These are phyloP conservation scores for Angophora floribunda DNA, from an alignment of 345 rosid species.

Conservation along the genomic window DNA sequence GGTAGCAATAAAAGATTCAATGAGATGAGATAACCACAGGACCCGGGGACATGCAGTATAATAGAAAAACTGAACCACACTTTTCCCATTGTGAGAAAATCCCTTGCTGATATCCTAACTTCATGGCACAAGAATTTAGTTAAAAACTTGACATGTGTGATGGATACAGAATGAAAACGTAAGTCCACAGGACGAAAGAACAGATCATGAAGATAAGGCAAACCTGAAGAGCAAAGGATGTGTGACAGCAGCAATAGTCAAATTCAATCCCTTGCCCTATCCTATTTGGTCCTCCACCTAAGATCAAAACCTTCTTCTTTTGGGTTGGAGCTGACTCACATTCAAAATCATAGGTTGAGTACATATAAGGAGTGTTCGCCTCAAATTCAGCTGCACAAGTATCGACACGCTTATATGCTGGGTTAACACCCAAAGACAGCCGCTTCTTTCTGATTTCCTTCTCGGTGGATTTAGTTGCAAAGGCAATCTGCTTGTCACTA, in stretches of 20 bases:
- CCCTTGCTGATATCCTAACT: neutral
- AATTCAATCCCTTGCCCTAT: constrained; percentile 98
- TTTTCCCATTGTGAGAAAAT: neutral
- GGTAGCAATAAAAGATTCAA: neutral
- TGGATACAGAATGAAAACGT: neutral
- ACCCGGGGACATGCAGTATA: neutral
- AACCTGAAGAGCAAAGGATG: constrained; percentile 95
- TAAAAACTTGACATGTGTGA: neutral
- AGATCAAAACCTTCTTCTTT: constrained; percentile 80
- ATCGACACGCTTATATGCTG: constrained; percentile 89
- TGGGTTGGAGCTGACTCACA: constrained; percentile 86
- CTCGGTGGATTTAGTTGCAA: constrained; percentile 80
- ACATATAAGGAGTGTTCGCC: constrained; percentile 96
- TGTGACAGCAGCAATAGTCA: constrained; percentile 98
- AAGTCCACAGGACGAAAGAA: neutral
- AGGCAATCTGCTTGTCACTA: constrained; percentile 95
- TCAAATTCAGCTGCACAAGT: constrained; percentile 99
- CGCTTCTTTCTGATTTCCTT: constrained; percentile 69
- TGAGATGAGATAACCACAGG: neutral
- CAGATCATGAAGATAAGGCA: neutral
- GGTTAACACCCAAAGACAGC: constrained; percentile 61
- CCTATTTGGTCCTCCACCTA: constrained; percentile 98
- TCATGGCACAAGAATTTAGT: neutral
- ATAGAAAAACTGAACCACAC: neutral
- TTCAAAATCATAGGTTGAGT: constrained; percentile 87